These are phyloP conservation scores for Excoecaria agallocha DNA, from an alignment of 345 rosid species.

Conservation along the genomic window DNA sequence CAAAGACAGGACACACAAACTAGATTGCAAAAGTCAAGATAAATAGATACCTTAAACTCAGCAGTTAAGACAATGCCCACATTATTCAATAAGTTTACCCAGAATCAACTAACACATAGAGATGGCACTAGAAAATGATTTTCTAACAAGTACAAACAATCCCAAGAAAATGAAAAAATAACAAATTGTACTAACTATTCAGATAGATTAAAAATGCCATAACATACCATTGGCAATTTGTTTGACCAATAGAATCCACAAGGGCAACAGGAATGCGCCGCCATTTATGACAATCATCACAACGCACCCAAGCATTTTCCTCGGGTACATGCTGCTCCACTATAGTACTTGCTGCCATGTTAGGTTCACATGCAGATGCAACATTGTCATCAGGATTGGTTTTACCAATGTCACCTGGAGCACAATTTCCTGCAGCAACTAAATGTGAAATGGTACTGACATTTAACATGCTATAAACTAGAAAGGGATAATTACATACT, in stretches of 20 bases:
- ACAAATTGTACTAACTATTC: conserved; percentile 24
- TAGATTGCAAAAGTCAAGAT: background rate
- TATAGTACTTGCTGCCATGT: conserved; percentile 29
- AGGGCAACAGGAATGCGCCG: conserved; percentile 78
- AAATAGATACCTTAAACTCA: background rate
- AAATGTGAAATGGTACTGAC: conserved; percentile 4
- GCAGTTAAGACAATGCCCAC: background rate
- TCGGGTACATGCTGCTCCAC: conserved; percentile 39
- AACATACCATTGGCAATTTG: conserved; percentile 71
- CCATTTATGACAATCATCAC: conserved; percentile 96
- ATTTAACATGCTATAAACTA: conserved; percentile 5
- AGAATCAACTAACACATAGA: background rate
- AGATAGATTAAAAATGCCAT: background rate
- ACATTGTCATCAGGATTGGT: conserved; percentile 23
- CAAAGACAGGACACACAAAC: background rate
- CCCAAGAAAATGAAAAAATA: background rate
- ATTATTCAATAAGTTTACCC: background rate
- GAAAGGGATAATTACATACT: background rate
- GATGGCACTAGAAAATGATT: background rate
- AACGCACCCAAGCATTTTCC: conserved; percentile 87
- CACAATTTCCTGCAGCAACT: conserved; percentile 33
- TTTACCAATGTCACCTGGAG: conserved; percentile 32
- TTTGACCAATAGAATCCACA: conserved; percentile 59
- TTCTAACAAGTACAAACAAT: background rate
- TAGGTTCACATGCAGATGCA: conserved; percentile 33